Base-by-base conservation (phyloP, 257 asterid genomes). In the Rhazya stricta region DNA sequence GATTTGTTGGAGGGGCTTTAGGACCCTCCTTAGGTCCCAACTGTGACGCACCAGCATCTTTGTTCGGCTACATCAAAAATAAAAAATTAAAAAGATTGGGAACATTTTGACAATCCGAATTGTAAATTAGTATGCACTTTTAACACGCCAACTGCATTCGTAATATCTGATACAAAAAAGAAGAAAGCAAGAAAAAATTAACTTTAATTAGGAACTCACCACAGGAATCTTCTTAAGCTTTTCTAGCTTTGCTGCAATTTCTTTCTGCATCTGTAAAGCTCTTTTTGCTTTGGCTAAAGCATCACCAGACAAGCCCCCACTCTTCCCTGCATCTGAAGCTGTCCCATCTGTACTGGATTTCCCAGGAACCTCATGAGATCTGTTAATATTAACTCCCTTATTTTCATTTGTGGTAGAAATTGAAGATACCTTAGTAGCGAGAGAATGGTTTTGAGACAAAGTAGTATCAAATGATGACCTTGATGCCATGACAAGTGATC, bases 351-450 rank as follows among this genome's bases (percentile, higher is more conserved):
- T 92, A 92, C 98, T 92, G 82, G 91, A 91, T 89, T 92, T 91
- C 96, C 97, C 99, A 92, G 92, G 94, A 92, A 88, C 97, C 99
- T 87, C 97, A 91, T 95, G 92, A 95, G 89, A 91, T 91, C 98
- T 86, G 97, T 83, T 91, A 91, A 71, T 84, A 92, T 89, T 92
- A 95, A 88, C 96, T 92, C 97, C 96, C 94, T 88, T 92, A 92
- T 89, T 95, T 95, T 95, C 97, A 89, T 91, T 90, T 89, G 95
- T 89, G 90, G 89, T 90, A 81, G 90, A 85, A 90, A 89, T 88
- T 70, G 96, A 89, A 88, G 96, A 90, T 92, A 94, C 97, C 98
- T 92, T 91, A 89, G 91, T 85, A 81, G 84, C 83, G 81, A 97
- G 79, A 82, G 96, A 74, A 76, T 78, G 84, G 79, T 73, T 73